Conservation (phyloP, 176 grass and related monocot genomes). For the barley (Hordeum vulgare) region DNA sequence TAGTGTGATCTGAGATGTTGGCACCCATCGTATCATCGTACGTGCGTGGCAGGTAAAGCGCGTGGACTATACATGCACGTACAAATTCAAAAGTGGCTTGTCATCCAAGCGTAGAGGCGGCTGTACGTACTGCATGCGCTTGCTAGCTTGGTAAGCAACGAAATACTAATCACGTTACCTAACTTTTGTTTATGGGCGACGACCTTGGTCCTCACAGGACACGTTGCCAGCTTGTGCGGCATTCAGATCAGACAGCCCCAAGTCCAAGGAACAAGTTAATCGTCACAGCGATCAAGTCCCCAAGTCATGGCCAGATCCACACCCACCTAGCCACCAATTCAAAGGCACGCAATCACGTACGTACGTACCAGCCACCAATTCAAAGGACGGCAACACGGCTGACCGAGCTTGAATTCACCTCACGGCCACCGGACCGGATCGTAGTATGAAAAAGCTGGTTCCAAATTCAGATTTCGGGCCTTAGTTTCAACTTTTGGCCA, state of each 20-base stretch:
- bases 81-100: neutral
- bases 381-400: neutral
- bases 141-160: neutral
- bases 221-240: neutral
- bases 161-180: neutral
- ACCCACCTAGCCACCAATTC: constrained; percentile 4
- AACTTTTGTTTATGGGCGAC: neutral
- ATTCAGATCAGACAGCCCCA: constrained; percentile 1
- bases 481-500: neutral
- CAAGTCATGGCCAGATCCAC: neutral
- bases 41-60: neutral
- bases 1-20: neutral
- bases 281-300: neutral
- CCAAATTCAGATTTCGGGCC: neutral
- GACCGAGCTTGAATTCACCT: neutral
- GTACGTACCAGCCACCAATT: neutral
- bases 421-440: neutral
- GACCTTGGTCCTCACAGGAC: neutral
- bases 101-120: neutral
- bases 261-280: constrained; percentile 17
- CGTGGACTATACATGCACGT: too few relatives aligned
- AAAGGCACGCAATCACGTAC: neutral
- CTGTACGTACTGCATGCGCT: neutral
- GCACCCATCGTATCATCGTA: neutral
- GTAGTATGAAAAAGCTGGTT: too few relatives aligned